Conservation (phyloP, 2,329 filamentous ascomycete genomes). For the Penicillium concentricum region DNA sequence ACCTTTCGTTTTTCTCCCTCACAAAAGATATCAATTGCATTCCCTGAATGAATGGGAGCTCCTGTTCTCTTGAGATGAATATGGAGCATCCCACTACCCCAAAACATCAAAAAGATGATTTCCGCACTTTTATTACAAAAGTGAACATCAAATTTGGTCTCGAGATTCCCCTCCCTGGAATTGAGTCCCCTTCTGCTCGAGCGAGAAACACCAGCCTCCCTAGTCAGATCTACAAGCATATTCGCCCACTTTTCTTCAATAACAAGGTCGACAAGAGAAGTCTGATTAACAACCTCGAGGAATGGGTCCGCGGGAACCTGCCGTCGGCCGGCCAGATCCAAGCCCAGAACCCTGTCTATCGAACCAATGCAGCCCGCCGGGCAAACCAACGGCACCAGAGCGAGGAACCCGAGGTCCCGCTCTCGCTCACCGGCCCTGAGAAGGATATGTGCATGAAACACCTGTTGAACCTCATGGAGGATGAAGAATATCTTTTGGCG, state of each 20-base stretch:
- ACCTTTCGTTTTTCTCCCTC: background rate
- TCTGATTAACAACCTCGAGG: constrained; percentile 33
- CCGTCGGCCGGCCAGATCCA: background rate
- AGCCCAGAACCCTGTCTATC: background rate
- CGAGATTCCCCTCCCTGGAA: constrained; percentile 29
- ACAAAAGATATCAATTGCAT: too few species aligned
- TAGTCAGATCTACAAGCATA: constrained; percentile 27
- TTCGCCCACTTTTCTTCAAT: constrained; percentile 33
- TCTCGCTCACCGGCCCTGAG: constrained; percentile 19
- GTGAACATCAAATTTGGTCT: constrained; percentile 38
- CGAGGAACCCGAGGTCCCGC: constrained; percentile 1
- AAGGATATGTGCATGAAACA: constrained; percentile 28
- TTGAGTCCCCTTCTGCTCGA: constrained; percentile 19
- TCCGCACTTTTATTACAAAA: constrained; percentile 28
- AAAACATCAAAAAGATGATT: constrained; percentile 21
- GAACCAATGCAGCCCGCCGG: background rate
- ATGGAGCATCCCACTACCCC: constrained; percentile 21
- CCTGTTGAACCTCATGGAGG: constrained; percentile 30
- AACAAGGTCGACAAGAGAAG: constrained; percentile 21
- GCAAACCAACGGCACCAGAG: background rate
- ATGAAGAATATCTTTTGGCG: constrained; percentile 33
- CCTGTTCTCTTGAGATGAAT: background rate
- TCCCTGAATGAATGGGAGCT: background rate
- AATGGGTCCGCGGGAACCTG: constrained; percentile 22
- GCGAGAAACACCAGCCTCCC: constrained; percentile 15